These are phyloP conservation scores for Pythium aquatile DNA, from an alignment of 352 stramenopile genomes.

Conservation along the genomic window DNA sequence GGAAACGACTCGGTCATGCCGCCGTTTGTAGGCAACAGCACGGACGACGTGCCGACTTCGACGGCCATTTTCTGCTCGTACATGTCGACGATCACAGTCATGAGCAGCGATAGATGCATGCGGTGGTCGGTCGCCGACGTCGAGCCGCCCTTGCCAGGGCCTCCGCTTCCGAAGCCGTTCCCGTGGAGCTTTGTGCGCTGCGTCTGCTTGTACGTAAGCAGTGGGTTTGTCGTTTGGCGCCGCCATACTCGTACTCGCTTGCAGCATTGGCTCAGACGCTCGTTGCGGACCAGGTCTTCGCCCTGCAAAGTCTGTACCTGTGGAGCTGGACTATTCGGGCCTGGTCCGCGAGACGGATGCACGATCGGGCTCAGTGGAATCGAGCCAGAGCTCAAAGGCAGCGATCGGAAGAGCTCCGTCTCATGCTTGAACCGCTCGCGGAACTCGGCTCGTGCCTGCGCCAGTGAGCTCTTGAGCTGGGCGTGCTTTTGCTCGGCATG, in stretches of 20 bases:
- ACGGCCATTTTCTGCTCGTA: slow-evolving; percentile 61
- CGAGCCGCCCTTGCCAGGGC: slow-evolving; percentile 23
- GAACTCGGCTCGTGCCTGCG: slow-evolving; percentile 43
- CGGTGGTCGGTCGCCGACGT: slow-evolving; percentile 51
- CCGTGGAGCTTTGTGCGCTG: slow-evolving; percentile 24
- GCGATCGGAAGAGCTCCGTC: slow-evolving; percentile 49
- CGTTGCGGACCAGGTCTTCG: slow-evolving; percentile 51
- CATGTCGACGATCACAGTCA: slow-evolving; percentile 71
- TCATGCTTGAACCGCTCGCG: slow-evolving; percentile 45
- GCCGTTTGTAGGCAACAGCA: slow-evolving; percentile 10
- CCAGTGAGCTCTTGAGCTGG: slow-evolving; percentile 59
- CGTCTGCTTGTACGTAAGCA: slow-evolving; percentile 61
- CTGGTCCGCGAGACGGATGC: background rate
- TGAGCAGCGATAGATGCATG: slow-evolving; percentile 67
- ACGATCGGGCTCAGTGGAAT: slow-evolving; percentile 16
- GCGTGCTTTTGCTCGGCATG: slow-evolving; percentile 56
- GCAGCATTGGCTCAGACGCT: slow-evolving; percentile 67
- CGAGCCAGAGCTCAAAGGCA: slow-evolving; percentile 8
- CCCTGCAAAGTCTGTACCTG: slow-evolving; percentile 1
- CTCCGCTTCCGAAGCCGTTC: background rate
- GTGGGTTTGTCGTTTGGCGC: slow-evolving; percentile 56
- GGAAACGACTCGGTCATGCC: slow-evolving; percentile 60
- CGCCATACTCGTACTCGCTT: slow-evolving; percentile 75
- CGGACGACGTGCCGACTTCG: slow-evolving; percentile 9
- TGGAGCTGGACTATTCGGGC: background rate